Evolutionary conservation across 345 rosid genomes (phyloP), one percentile per base, ranked within the genome.

Genomic region (Eucalyptus globulus): DNA sequence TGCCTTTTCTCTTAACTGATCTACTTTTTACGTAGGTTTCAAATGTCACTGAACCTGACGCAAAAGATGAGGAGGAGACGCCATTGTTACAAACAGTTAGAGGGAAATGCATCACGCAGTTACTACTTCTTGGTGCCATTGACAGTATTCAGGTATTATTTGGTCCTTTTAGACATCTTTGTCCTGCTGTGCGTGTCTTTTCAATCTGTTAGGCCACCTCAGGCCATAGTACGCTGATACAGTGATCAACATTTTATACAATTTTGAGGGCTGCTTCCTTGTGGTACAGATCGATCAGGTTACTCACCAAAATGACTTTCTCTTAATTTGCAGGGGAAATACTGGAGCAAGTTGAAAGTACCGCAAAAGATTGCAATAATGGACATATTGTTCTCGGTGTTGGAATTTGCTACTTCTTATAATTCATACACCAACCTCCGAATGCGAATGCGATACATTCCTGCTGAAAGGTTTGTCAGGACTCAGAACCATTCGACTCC

Each of bases 331-430:
- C 95, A 97, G 99, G 94, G 94, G 92, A 98, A 96, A 89, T 96
- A 97, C 90, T 98, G 99, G 99, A 93, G 91, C 92, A 97, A 94
- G 91, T 90, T 98, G 95, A 95, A 91, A 95, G 92, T 94, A 50
- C 60, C 91, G 14, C 99, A 97, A 92, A 98, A 98, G 94, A 92
- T 96, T 90, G 96, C 94, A 16, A 90, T 96, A 90, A 97, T 98
- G 99, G 99, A 98, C 88, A 94, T 95, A 91, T 91, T 98, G 86
- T 90, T 96, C 80, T 95, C 99, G 86, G 95, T 94, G 91, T 89
- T 98, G 89, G 99, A 98, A 90, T 98, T 98, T 93, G 96, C 99
- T 88, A 93, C 99, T 91, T 94, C 99, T 31, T 97, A 95, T 90
- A 96, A 98, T 94, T 97, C 99, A 65, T 96, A 93, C 90, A 88